A percentile compares a stretch with the other conserved stretches of the same genome.
phyloP scores from a whole-genome alignment of 202 grass and related monocot species.

The Musa balbisiana region DNA sequence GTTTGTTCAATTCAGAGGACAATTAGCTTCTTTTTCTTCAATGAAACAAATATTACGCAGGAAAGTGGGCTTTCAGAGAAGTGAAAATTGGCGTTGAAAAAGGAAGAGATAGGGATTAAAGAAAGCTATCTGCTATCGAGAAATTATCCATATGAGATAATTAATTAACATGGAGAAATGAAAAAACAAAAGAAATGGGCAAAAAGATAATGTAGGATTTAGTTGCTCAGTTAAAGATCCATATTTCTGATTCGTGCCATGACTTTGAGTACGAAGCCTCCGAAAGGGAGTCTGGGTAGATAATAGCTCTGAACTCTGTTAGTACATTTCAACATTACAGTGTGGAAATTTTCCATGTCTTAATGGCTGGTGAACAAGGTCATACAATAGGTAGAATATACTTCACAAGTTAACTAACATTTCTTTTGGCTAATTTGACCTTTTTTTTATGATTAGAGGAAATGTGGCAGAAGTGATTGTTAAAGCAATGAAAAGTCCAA shows the following conservation, averaged over 20 bases:
- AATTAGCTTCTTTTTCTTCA: background rate
- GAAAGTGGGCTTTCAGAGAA: background rate
- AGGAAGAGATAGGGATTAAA: background rate
- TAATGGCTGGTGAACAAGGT: background rate
- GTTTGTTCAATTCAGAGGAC: background rate
- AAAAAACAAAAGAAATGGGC: no score
- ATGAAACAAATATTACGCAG: background rate
- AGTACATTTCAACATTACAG: background rate
- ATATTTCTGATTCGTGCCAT: background rate
- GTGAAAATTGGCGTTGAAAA: background rate
- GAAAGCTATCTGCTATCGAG: background rate
- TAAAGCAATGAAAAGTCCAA: constrained; percentile 91
- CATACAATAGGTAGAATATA: background rate
- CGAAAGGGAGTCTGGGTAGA: no score
- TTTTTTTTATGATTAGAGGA: constrained; percentile 35
- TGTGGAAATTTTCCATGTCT: background rate
- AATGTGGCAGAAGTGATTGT: constrained; percentile 54
- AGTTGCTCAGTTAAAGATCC: background rate
- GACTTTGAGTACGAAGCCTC: background rate
- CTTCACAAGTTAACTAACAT: no score
- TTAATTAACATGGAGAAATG: no score
- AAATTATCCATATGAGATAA: background rate
- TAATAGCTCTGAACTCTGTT: background rate
- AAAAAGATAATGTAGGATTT: no score
- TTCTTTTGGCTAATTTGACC: background rate